These are phyloP conservation scores for Talaromyces funiculosus DNA, from an alignment of 2,329 filamentous ascomycete genomes.

Conservation along the genomic window DNA sequence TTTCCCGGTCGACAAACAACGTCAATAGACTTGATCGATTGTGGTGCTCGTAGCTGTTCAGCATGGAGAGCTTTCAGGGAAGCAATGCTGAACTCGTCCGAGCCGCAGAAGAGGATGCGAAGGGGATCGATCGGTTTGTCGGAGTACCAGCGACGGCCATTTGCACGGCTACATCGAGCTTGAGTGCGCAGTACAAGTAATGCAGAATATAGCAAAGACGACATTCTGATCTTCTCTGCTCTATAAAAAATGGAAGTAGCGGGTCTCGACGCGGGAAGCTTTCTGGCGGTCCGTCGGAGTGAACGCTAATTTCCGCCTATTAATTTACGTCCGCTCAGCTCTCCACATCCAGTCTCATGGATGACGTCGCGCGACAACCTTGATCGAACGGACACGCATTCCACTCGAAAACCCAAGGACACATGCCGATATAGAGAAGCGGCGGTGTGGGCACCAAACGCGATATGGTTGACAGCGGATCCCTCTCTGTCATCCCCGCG, in stretches of 20 bases:
- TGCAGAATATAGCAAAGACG: slow-evolving; percentile 6
- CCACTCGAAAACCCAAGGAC: neutral
- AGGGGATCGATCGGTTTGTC: slow-evolving; percentile 52
- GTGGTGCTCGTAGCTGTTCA: slow-evolving; percentile 50
- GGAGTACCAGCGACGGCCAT: slow-evolving; percentile 19
- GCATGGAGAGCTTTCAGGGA: slow-evolving; percentile 64
- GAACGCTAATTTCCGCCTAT: neutral
- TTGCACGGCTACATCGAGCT: slow-evolving; percentile 8
- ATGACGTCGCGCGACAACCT: neutral
- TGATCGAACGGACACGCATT: neutral
- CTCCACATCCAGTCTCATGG: slow-evolving; percentile 3
- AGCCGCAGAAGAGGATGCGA: slow-evolving; percentile 87
- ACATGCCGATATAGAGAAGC: neutral
- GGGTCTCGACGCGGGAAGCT: slow-evolving; percentile 9
- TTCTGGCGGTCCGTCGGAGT: neutral
- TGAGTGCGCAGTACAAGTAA: slow-evolving; percentile 22
- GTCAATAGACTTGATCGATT: slow-evolving; percentile 68
- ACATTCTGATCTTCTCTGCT: slow-evolving; percentile 4
- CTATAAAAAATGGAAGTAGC: neutral
- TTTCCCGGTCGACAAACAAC: slow-evolving; percentile 80
- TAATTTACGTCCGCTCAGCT: neutral
- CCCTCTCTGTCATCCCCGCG: slow-evolving; percentile 59
- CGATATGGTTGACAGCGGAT: slow-evolving; percentile 37
- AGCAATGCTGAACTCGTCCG: slow-evolving; percentile 80
- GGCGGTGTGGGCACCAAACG: slow-evolving; percentile 15